A percentile compares a stretch with the other conserved stretches of the same genome.
These are phyloP conservation scores for Sarcocystis neurona DNA, from an alignment of 169 alveolate genomes.

Conservation along the genomic window DNA sequence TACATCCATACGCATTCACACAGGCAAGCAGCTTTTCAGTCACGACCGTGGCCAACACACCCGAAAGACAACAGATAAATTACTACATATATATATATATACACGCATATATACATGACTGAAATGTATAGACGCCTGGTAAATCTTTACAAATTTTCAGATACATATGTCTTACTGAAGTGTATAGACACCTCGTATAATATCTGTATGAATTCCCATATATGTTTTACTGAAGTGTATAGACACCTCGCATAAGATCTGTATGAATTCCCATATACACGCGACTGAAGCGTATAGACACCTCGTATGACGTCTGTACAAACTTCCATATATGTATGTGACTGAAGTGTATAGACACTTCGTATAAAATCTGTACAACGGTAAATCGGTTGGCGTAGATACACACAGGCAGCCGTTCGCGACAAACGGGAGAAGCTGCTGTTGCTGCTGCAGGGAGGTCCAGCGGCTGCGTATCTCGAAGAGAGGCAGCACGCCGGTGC, in stretches of 20 bases:
- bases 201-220: too few relatives aligned
- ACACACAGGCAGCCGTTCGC: too few relatives aligned
- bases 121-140: not conserved
- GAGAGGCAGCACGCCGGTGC: too few relatives aligned
- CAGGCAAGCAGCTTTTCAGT: too few relatives aligned
- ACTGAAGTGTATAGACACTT: not conserved
- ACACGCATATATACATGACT: not conserved
- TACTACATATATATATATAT: not conserved
- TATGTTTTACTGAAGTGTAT: not conserved
- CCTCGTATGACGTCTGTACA: not conserved
- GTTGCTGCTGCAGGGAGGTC: too few relatives aligned
- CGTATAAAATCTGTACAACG: not conserved
- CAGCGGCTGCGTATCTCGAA: too few relatives aligned
- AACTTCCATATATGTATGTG: not conserved
- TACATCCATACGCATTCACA: too few relatives aligned
- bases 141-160: not conserved
- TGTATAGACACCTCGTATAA: not conserved
- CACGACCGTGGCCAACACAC: too few relatives aligned
- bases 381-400: too few relatives aligned
- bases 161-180: not conserved
- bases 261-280: too few relatives aligned
- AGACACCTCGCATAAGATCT: not conserved
- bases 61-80: not conserved
- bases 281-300: not conserved
- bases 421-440: too few relatives aligned